Evolutionary conservation across 352 stramenopile species (phyloP).

Genomic region (Globisporangium nagaii): DNA sequence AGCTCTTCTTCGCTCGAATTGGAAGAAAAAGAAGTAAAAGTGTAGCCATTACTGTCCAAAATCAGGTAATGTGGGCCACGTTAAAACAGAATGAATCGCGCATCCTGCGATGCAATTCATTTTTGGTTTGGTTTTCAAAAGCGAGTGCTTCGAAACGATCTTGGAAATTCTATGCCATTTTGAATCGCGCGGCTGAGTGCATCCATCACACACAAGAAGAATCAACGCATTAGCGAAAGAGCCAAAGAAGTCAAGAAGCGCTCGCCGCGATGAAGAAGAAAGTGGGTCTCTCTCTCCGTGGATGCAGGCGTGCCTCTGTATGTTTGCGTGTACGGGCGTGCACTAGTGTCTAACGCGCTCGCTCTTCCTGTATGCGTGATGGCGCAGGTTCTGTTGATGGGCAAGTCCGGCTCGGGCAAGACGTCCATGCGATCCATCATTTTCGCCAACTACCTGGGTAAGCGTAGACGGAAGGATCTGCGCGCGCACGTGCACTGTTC

Average conservation of each 20-base stretch:
- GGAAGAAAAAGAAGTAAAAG: too few species aligned
- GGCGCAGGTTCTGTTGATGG: constrained; percentile 92
- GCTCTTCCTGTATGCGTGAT: neutral
- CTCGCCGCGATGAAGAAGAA: constrained; percentile 53
- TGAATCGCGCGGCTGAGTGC: neutral
- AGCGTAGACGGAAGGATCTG: too few species aligned
- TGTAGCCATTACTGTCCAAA: neutral
- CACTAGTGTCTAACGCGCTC: neutral
- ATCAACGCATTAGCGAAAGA: too few species aligned
- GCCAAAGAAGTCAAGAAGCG: neutral
- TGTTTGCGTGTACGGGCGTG: neutral
- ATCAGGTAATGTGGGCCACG: neutral
- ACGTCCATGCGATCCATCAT: constrained; percentile 99
- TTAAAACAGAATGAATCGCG: neutral
- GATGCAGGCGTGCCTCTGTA: too few species aligned
- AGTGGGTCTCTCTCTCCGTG: constrained; percentile 12
- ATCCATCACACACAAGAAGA: neutral
- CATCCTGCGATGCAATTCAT: too few species aligned
- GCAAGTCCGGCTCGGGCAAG: constrained; percentile 95
- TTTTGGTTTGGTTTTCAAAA: neutral
- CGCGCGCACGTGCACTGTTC: too few species aligned
- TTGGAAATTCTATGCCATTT: neutral
- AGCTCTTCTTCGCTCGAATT: too few species aligned
- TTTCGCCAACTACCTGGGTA: constrained; percentile 99
- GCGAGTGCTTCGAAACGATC: too few species aligned